Evolutionary conservation across 257 asterid species (phyloP).

Genomic region (Cinchona pubescens): DNA sequence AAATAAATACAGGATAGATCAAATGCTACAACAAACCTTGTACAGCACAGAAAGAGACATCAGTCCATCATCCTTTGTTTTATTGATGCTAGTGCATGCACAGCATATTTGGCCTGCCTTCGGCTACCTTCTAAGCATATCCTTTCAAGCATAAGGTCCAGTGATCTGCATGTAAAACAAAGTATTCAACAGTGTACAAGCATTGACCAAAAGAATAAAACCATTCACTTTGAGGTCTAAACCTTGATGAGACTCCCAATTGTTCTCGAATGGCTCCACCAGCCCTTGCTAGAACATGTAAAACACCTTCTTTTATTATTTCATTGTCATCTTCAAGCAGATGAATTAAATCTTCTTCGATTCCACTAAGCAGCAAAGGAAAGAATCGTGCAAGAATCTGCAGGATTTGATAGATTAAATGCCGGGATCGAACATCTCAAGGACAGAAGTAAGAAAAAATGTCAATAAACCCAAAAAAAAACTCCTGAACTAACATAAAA

Average conservation of each 20-base stretch:
- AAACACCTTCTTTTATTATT: slow-evolving; percentile 89
- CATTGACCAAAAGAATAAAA: not conserved
- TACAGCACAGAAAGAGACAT: slow-evolving; percentile 98
- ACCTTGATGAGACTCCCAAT: slow-evolving; percentile 92
- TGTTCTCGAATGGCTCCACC: slow-evolving; percentile 97
- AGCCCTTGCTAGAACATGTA: slow-evolving; percentile 98
- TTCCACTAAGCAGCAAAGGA: slow-evolving; percentile 79
- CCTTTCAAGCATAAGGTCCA: slow-evolving; percentile 96
- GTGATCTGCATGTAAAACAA: slow-evolving; percentile 51
- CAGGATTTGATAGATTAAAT: slow-evolving; percentile 26
- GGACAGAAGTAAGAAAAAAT: not conserved
- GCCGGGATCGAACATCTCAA: slow-evolving; percentile 1
- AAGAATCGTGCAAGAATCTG: slow-evolving; percentile 96
- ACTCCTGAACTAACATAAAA: not conserved
- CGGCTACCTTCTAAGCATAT: slow-evolving; percentile 97
- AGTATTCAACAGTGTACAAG: slow-evolving; percentile 22
- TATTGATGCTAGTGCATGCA: slow-evolving; percentile 95
- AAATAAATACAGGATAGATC: not conserved
- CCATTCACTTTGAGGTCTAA: slow-evolving; percentile 16
- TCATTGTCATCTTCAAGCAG: slow-evolving; percentile 98
- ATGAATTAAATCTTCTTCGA: slow-evolving; percentile 79
- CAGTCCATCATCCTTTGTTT: slow-evolving; percentile 98
- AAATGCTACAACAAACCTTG: slow-evolving; percentile 52
- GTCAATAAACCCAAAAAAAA: not conserved
- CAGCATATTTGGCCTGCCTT: slow-evolving; percentile 98